Evolutionary conservation across 495 filamentous ascomycete species (phyloP).

Genomic region (Mytilinidion resinicola): DNA sequence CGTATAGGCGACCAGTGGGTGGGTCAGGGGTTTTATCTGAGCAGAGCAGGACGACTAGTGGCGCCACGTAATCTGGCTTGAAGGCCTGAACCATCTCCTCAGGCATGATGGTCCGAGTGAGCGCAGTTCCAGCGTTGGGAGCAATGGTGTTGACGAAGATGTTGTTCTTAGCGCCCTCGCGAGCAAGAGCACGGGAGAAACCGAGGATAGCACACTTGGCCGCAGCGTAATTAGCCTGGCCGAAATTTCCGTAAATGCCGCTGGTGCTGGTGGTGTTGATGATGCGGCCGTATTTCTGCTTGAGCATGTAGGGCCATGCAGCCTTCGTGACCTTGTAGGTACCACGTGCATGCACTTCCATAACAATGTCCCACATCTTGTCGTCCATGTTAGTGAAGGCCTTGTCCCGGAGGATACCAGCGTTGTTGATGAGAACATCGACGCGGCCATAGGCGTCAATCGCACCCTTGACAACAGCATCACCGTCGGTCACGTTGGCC

Average conservation of each 20-base stretch:
- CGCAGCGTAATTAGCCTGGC: conserved; percentile 95
- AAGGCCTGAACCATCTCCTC: conserved; percentile 98
- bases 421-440: conserved; percentile 95
- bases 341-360: conserved; percentile 87
- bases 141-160: conserved; percentile 98
- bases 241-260: conserved; percentile 98
- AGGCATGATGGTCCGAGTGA: conserved; percentile 92
- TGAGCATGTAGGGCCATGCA: conserved; percentile 94
- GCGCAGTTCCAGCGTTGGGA: conserved; percentile 92
- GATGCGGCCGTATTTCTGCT: conserved; percentile 97
- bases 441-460: conserved; percentile 92
- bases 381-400: conserved; percentile 98
- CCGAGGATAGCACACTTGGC: conserved; percentile 95
- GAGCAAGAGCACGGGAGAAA: conserved; percentile 84
- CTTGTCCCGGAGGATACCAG: conserved; percentile 95
- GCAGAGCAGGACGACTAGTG: conserved; percentile 78
- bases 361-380: conserved; percentile 83
- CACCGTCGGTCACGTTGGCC: conserved; percentile 89
- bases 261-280: conserved; percentile 95
- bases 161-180: conserved; percentile 96
- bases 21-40: conserved; percentile 82
- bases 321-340: conserved; percentile 98
- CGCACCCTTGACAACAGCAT: conserved; percentile 82
- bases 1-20: conserved; percentile 84
- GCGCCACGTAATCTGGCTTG: conserved; percentile 98